Percentiles rank a stretch among this genome's conserved stretches.
phyloP scores from a whole-genome alignment of 2,329 filamentous ascomycete species.

The Pestalotiopsis sp. region DNA sequence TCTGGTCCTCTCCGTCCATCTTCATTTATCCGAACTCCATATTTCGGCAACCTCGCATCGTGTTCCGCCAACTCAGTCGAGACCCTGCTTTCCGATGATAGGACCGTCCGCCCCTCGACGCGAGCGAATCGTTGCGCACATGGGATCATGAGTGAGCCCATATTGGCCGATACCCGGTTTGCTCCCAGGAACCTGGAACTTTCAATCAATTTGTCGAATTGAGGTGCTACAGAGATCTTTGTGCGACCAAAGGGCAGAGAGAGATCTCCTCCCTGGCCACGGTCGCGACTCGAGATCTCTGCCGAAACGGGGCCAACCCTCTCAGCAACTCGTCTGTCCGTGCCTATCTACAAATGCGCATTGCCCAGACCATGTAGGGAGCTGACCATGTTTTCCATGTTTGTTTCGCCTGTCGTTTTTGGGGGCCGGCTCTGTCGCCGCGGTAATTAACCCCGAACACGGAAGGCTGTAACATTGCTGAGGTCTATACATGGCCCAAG shows the following conservation, averaged over 20 bases:
- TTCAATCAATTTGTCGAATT: background rate
- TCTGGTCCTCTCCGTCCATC: background rate
- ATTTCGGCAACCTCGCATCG: background rate
- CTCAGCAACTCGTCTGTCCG: background rate
- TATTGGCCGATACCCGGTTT: background rate
- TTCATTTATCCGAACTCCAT: background rate
- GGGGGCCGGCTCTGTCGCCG: background rate
- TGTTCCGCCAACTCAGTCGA: background rate
- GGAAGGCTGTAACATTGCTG: background rate
- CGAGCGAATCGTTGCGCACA: background rate
- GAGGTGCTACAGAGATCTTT: background rate
- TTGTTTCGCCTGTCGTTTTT: background rate
- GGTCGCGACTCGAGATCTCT: background rate
- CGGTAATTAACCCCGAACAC: conserved; percentile 5
- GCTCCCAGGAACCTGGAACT: background rate
- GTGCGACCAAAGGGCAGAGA: background rate
- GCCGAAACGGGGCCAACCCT: background rate
- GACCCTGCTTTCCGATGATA: background rate
- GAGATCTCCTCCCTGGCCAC: background rate
- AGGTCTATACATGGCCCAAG: background rate
- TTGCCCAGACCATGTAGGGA: background rate
- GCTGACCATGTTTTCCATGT: background rate
- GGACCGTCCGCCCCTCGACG: background rate
- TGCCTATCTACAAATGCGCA: background rate
- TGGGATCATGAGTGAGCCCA: background rate